phyloP scores from a whole-genome alignment of 805 yeast genomes.

The Myxozyma vanderwaltii region DNA sequence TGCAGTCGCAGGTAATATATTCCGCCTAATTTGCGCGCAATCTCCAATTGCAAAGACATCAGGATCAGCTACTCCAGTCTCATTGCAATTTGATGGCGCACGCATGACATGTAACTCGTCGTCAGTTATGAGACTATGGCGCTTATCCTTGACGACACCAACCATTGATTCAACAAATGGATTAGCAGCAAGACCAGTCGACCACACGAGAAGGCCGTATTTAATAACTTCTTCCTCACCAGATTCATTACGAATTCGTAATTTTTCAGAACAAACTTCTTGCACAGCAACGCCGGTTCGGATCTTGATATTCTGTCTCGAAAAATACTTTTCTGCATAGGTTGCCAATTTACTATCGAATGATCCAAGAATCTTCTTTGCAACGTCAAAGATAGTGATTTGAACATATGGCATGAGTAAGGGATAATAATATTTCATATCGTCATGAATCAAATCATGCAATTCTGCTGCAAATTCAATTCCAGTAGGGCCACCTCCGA shows the following conservation, averaged over 20 bases:
- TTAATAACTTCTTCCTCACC: conserved; percentile 50
- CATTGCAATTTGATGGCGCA: conserved; percentile 43
- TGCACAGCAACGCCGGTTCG: conserved; percentile 64
- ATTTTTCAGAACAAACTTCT: conserved; percentile 57
- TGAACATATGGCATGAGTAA: conserved; percentile 63
- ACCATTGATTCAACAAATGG: conserved; percentile 57
- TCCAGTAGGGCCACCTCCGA: conserved; percentile 80
- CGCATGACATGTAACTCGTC: conserved; percentile 60
- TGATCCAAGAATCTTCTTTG: conserved; percentile 65
- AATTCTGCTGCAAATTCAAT: conserved; percentile 74
- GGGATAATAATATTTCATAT: conserved; percentile 59
- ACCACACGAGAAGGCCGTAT: conserved; percentile 71
- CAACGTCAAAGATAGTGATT: conserved; percentile 68
- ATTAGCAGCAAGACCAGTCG: conserved; percentile 71
- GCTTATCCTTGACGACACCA: conserved; percentile 56
- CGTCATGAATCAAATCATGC: conserved; percentile 65
- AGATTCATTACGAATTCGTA: conserved; percentile 55
- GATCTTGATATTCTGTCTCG: conserved; percentile 61
- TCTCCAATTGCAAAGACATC: conserved; percentile 74
- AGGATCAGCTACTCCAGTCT: conserved; percentile 36
- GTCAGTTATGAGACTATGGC: conserved; percentile 61
- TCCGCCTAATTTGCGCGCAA: conserved; percentile 65
- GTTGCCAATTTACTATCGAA: conserved; percentile 65
- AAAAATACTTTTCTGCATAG: conserved; percentile 63
- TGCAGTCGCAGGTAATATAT: conserved; percentile 71